These are phyloP conservation scores for Fusarium siculi DNA, from an alignment of 2,329 filamentous ascomycete genomes.

Conservation along the genomic window DNA sequence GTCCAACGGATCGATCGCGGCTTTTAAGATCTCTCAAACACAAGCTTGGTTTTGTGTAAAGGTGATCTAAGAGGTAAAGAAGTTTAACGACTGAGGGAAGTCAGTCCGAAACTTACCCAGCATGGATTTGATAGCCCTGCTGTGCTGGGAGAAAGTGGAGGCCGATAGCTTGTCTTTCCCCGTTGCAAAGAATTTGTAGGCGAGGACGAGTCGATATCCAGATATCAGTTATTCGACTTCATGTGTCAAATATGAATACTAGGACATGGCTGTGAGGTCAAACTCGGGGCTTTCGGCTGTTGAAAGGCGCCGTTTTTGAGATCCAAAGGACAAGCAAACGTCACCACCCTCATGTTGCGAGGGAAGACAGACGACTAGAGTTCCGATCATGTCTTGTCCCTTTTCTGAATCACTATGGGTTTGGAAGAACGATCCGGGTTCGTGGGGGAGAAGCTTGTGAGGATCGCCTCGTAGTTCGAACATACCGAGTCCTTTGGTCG, in stretches of 20 bases:
- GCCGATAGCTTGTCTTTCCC: neutral
- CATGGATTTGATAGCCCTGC: neutral
- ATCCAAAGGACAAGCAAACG: constrained; percentile 10
- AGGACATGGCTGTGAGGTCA: constrained; percentile 22
- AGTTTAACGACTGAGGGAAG: too few relatives aligned
- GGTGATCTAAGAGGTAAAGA: too few relatives aligned
- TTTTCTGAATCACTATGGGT: constrained; percentile 13
- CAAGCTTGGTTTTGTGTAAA: too few relatives aligned
- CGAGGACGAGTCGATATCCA: constrained; percentile 26
- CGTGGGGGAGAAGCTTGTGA: constrained; percentile 24
- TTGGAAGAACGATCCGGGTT: constrained; percentile 27
- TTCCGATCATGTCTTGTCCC: constrained; percentile 14
- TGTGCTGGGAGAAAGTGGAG: neutral
- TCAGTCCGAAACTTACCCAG: neutral
- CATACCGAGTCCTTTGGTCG: constrained; percentile 2
- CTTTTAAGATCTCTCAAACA: too few relatives aligned
- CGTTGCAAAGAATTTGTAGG: constrained; percentile 15
- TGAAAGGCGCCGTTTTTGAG: neutral
- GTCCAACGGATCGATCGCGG: too few relatives aligned
- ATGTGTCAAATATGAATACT: constrained; percentile 22
- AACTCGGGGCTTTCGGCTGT: constrained; percentile 21
- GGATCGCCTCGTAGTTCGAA: neutral
- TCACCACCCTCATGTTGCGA: constrained; percentile 22
- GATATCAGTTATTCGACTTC: constrained; percentile 5
- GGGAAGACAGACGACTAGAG: constrained; percentile 17